Conservation (phyloP, 2,329 filamentous ascomycete species). For the Nannizziopsis arthrosporioides region DNA sequence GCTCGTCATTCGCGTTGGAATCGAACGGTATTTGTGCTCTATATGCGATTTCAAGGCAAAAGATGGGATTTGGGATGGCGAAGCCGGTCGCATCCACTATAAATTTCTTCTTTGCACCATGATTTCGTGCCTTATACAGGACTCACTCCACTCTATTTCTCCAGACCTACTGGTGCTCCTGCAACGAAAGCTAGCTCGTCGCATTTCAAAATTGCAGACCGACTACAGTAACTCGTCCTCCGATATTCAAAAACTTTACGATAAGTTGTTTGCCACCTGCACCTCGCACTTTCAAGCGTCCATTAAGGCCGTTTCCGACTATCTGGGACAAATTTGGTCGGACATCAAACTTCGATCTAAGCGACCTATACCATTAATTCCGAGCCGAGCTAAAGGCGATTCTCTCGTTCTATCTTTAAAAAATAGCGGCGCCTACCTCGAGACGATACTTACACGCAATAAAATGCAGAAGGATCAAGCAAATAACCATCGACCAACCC, state of each 20-base stretch:
- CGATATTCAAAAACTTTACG: constrained; percentile 15
- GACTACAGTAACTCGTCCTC: constrained; percentile 23
- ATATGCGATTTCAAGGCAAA: constrained; percentile 17
- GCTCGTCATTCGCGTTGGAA: constrained; percentile 49
- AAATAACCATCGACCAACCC: not conserved
- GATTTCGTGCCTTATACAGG: constrained; percentile 38
- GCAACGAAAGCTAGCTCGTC: constrained; percentile 44
- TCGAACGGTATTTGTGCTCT: constrained; percentile 40
- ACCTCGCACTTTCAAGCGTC: constrained; percentile 21
- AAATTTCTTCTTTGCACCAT: constrained; percentile 47
- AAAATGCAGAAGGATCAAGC: not conserved
- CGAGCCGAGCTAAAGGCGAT: constrained; percentile 22
- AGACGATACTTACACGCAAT: constrained; percentile 6
- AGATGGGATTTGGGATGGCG: constrained; percentile 10
- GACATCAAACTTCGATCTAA: constrained; percentile 29
- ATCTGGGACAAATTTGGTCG: constrained; percentile 31
- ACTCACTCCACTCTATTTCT: constrained; percentile 20
- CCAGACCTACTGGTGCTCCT: constrained; percentile 33
- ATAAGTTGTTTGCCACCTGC: constrained; percentile 22
- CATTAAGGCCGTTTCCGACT: constrained; percentile 22
- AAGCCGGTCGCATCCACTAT: constrained; percentile 41
- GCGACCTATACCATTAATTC: constrained; percentile 36
- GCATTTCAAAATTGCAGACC: constrained; percentile 47
- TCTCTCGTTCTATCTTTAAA: constrained; percentile 31
- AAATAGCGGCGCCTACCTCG: constrained; percentile 27